These are phyloP conservation scores for Hypocreales sp. DNA, from an alignment of 2,329 filamentous ascomycete species.

Conservation along the genomic window DNA sequence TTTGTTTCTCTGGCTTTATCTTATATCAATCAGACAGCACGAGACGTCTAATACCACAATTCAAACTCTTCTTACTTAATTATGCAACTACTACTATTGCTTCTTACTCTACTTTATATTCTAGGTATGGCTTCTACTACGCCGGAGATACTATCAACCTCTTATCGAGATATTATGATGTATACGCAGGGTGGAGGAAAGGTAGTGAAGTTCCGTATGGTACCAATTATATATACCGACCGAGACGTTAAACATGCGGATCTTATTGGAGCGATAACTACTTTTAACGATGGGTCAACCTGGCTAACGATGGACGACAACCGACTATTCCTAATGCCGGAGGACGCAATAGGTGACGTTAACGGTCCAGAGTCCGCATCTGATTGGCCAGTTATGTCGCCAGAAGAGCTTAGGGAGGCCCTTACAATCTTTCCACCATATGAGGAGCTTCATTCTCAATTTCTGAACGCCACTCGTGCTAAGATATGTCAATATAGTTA, in stretches of 20 bases:
- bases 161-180: too few species aligned
- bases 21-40: too few species aligned
- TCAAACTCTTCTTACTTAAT: too few species aligned
- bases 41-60: too few species aligned
- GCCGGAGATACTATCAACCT: too few species aligned
- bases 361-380: not conserved
- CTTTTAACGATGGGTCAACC: not conserved
- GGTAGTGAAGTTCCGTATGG: too few species aligned
- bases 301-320: not conserved
- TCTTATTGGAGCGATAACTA: not conserved
- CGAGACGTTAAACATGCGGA: not conserved
- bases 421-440: not conserved
- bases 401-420: not conserved
- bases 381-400: not conserved
- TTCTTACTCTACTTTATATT: too few species aligned
- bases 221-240: not conserved
- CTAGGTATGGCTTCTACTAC: too few species aligned
- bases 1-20: too few species aligned
- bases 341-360: not conserved
- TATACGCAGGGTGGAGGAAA: too few species aligned
- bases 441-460: not conserved
- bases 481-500: too few species aligned
- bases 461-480: not conserved
- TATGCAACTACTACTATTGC: too few species aligned
- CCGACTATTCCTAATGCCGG: not conserved